phyloP scores from a whole-genome alignment of 257 asterid species.

The Hygrophila difformis region DNA sequence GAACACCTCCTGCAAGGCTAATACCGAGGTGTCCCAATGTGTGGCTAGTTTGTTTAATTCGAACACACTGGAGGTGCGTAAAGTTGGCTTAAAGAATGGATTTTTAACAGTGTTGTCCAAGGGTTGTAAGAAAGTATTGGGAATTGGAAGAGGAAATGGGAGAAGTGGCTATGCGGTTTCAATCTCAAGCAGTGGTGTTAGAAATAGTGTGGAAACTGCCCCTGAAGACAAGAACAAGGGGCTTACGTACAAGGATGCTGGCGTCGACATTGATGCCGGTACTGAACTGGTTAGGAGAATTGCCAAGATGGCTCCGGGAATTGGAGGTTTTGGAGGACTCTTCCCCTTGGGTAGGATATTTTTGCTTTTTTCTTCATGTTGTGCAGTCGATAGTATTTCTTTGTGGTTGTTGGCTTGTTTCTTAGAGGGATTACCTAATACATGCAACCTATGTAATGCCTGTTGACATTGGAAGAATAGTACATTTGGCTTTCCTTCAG shows the following conservation, averaged over 20 bases:
- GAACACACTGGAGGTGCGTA: constrained; percentile 9
- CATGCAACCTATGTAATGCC: not conserved
- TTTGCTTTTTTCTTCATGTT: not conserved
- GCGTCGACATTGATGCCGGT: constrained; percentile 96
- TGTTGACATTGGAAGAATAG: not conserved
- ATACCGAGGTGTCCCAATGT: constrained; percentile 21
- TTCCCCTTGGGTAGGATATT: constrained; percentile 65
- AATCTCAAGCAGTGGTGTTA: not conserved
- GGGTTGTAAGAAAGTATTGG: constrained; percentile 14
- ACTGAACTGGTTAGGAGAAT: constrained; percentile 86
- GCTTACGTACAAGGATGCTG: constrained; percentile 88
- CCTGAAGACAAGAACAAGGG: constrained; percentile 7
- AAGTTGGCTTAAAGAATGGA: constrained; percentile 8
- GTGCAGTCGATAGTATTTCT: not conserved
- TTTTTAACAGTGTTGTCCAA: constrained; percentile 19
- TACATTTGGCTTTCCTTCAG: not conserved
- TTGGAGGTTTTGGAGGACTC: constrained; percentile 97
- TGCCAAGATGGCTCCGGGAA: constrained; percentile 94
- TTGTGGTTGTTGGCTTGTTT: constrained; percentile 4
- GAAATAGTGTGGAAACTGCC: not conserved
- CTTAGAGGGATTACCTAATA: not conserved
- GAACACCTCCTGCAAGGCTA: constrained; percentile 27
- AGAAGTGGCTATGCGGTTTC: constrained; percentile 7
- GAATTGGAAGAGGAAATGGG: constrained; percentile 15
- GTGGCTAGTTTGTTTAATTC: constrained; percentile 16